Percentiles rank a stretch among this genome's conserved stretches.
phyloP scores from a whole-genome alignment of 257 asterid genomes.

The Thymus mandschuricus region DNA sequence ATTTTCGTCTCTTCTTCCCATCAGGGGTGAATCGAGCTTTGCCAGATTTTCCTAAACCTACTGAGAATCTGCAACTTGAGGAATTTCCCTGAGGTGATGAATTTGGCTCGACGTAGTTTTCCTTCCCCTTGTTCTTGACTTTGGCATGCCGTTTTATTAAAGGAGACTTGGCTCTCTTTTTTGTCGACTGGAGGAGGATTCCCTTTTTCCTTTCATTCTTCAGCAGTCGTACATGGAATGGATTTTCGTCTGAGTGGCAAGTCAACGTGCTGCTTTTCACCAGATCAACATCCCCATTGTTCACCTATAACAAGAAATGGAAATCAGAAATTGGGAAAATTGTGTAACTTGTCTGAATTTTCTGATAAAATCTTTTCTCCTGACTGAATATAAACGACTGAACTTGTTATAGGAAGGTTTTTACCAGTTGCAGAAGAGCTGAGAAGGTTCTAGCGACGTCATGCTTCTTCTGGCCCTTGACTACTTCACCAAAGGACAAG shows the following conservation, averaged over 20 bases:
- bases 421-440: slow-evolving; percentile 94
- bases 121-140: slow-evolving; percentile 53
- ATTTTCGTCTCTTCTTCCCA: slow-evolving; percentile 76
- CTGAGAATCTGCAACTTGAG: slow-evolving; percentile 46
- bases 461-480: slow-evolving; percentile 80
- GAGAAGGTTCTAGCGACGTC: slow-evolving; percentile 95
- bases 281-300: slow-evolving; percentile 77
- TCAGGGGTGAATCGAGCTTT: slow-evolving; percentile 61
- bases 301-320: slow-evolving; percentile 55
- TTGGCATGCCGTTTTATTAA: slow-evolving; percentile 32
- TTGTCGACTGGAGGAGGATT: slow-evolving; percentile 47
- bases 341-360: neutral
- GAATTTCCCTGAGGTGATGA: slow-evolving; percentile 49
- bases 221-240: slow-evolving; percentile 64
- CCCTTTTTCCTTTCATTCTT: slow-evolving; percentile 45
- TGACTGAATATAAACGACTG: neutral
- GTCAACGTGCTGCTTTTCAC: slow-evolving; percentile 35
- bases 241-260: slow-evolving; percentile 62
- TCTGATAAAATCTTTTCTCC: neutral
- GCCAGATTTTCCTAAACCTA: slow-evolving; percentile 48
- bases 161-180: slow-evolving; percentile 69
- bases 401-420: neutral
- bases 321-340: neutral
- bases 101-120: slow-evolving; percentile 37
- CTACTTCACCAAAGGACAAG: slow-evolving; percentile 71